Evolutionary conservation across 495 filamentous ascomycete species (phyloP).

Genomic region (Parathielavia hyrcaniae): DNA sequence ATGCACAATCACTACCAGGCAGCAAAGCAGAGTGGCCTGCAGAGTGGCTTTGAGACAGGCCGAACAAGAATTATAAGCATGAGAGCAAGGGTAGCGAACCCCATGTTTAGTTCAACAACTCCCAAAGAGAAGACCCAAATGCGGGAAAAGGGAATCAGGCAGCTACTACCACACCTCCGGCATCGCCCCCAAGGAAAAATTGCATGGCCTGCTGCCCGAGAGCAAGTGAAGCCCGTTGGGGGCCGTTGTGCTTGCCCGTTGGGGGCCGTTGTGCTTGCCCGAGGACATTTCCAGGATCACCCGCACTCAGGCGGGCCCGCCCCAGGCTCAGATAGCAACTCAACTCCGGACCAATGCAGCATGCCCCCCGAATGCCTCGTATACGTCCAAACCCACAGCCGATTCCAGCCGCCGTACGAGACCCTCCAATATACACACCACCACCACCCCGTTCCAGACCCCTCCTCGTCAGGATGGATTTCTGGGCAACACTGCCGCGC

Average conservation of each 20-base stretch:
- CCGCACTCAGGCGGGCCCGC: not conserved
- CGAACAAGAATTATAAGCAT: conserved; percentile 28
- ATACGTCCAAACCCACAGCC: not conserved
- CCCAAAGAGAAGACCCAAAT: conserved; percentile 22
- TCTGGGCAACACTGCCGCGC: not conserved
- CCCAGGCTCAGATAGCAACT: not conserved
- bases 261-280: not conserved
- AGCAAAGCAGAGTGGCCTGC: not conserved
- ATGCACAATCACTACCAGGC: not conserved
- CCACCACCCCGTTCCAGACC: not conserved
- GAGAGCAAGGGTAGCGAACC: conserved; percentile 24
- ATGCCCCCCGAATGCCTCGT: conserved; percentile 3
- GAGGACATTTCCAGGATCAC: not conserved
- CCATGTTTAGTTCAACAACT: conserved; percentile 28
- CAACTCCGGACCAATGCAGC: conserved; percentile 8
- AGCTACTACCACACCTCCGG: conserved; percentile 5
- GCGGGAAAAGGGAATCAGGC: conserved; percentile 16
- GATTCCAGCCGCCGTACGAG: not conserved
- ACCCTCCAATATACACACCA: not conserved
- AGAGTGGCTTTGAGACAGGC: conserved; percentile 3
- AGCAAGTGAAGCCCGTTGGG: not conserved
- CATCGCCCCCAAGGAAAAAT: not conserved
- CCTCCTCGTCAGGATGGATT: not conserved
- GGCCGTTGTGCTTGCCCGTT: not conserved
- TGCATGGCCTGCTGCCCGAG: not conserved